Conservation (phyloP, 768 basidiomycete species). For the Panus rudis region DNA sequence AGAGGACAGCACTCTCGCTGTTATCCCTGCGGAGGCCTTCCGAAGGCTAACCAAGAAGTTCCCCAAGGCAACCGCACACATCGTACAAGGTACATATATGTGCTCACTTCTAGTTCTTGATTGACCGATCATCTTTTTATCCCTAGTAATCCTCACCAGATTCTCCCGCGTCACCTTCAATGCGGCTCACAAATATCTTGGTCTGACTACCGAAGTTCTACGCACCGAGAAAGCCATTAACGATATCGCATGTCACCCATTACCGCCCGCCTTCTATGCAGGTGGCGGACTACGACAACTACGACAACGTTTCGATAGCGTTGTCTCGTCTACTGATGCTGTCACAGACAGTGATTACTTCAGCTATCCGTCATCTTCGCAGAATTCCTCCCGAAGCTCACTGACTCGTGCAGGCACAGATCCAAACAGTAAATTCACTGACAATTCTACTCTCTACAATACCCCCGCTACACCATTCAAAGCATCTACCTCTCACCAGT, state of each 20-base stretch:
- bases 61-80: slow-evolving; percentile 94
- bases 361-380: slow-evolving; percentile 21
- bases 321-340: slow-evolving; percentile 31
- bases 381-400: slow-evolving; percentile 13
- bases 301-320: slow-evolving; percentile 80
- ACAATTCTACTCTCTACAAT: slow-evolving; percentile 19
- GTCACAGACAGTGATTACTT: slow-evolving; percentile 56
- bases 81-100: slow-evolving; percentile 68
- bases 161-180: slow-evolving; percentile 97
- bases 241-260: slow-evolving; percentile 91
- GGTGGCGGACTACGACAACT: slow-evolving; percentile 85
- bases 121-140: slow-evolving; percentile 5
- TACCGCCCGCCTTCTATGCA: slow-evolving; percentile 88
- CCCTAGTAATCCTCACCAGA: slow-evolving; percentile 81
- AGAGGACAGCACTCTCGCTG: slow-evolving; percentile 93
- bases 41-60: slow-evolving; percentile 89
- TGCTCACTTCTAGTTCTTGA: slow-evolving; percentile 5
- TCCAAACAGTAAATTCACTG: slow-evolving; percentile 19
- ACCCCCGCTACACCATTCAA: slow-evolving; percentile 16
- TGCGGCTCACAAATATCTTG: slow-evolving; percentile 94
- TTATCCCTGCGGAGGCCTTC: slow-evolving; percentile 98
- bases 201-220: slow-evolving; percentile 89
- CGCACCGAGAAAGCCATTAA: slow-evolving; percentile 97
- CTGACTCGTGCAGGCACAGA: background rate
- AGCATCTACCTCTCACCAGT: slow-evolving; percentile 37